Evolutionary conservation across 768 basidiomycete genomes (phyloP).

Genomic region (Gelatoporia subvermispora): DNA sequence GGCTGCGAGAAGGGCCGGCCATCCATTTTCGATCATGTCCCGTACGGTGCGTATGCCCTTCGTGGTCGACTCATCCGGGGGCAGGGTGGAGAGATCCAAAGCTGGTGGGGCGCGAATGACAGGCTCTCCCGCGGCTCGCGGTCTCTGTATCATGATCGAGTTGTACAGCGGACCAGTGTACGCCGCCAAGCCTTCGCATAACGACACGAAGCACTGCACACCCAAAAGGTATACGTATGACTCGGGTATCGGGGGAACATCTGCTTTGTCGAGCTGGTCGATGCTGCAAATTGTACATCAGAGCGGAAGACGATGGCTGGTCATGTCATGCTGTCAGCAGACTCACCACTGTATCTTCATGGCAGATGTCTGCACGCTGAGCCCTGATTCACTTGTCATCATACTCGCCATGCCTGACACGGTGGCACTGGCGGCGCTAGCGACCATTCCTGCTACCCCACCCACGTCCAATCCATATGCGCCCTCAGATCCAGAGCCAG

Average conservation of each 20-base stretch:
- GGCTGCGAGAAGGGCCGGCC: constrained; percentile 90
- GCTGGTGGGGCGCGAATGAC: constrained; percentile 69
- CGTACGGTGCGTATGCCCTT: constrained; percentile 59
- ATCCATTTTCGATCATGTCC: constrained; percentile 80
- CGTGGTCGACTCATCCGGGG: constrained; percentile 48
- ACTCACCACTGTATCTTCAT: constrained; percentile 92
- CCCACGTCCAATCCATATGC: constrained; percentile 59
- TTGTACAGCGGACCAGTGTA: constrained; percentile 76
- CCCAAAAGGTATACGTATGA: constrained; percentile 90
- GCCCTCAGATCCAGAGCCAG: constrained; percentile 32
- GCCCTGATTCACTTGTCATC: constrained; percentile 65
- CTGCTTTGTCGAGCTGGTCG: constrained; percentile 96
- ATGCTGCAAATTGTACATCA: constrained; percentile 60
- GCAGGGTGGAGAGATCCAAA: constrained; percentile 54
- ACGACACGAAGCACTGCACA: constrained; percentile 78
- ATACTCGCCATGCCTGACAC: constrained; percentile 84
- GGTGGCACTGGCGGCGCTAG: constrained; percentile 76
- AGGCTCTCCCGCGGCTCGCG: constrained; percentile 56
- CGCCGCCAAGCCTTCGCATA: constrained; percentile 81
- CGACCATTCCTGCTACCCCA: constrained; percentile 78
- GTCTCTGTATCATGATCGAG: constrained; percentile 58
- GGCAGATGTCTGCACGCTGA: constrained; percentile 67
- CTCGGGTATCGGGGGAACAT: constrained; percentile 90
- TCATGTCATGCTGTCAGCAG: constrained; percentile 1
- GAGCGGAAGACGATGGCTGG: neutral